These are phyloP conservation scores for Mimosa bimucronata DNA, from an alignment of 306 rosid species.

Conservation along the genomic window DNA sequence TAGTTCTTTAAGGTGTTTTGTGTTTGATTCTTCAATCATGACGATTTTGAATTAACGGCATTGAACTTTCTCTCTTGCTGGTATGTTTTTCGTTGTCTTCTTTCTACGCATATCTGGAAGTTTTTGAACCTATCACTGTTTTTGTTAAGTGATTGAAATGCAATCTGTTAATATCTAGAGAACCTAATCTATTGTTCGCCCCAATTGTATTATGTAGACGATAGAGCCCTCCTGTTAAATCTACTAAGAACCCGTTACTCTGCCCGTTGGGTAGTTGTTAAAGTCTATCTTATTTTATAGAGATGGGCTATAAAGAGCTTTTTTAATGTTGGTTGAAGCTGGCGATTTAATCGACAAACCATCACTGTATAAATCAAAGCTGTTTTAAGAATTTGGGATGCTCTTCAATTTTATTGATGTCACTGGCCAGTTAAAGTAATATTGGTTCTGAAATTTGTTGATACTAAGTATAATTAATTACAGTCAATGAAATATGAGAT, in stretches of 20 bases:
- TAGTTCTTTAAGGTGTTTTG: not conserved
- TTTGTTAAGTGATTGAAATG: not conserved
- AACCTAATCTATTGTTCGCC: not conserved
- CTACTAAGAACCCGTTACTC: too few species aligned
- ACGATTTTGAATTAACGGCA: not conserved
- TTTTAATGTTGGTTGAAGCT: conserved; percentile 10
- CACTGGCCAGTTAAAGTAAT: conserved; percentile 9
- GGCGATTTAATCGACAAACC: not conserved
- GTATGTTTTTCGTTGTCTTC: not conserved
- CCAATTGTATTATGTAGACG: not conserved
- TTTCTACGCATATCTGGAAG: not conserved
- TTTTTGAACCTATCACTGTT: not conserved
- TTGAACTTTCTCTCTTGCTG: too few species aligned
- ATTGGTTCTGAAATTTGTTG: not conserved
- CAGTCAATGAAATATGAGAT: not conserved
- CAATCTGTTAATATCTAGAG: not conserved
- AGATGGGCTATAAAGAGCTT: not conserved
- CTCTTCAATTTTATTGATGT: conserved; percentile 32
- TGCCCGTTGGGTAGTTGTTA: not conserved
- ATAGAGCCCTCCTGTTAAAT: not conserved
- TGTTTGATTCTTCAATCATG: not conserved
- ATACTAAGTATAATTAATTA: not conserved
- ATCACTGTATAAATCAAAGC: not conserved
- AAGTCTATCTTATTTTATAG: not conserved
- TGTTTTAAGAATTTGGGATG: not conserved